A percentile compares a stretch with the other conserved stretches of the same genome.
These are phyloP conservation scores for Dipsacomyces acuminosporus DNA, from an alignment of 371 early-diverging fungal genomes.

Conservation along the genomic window DNA sequence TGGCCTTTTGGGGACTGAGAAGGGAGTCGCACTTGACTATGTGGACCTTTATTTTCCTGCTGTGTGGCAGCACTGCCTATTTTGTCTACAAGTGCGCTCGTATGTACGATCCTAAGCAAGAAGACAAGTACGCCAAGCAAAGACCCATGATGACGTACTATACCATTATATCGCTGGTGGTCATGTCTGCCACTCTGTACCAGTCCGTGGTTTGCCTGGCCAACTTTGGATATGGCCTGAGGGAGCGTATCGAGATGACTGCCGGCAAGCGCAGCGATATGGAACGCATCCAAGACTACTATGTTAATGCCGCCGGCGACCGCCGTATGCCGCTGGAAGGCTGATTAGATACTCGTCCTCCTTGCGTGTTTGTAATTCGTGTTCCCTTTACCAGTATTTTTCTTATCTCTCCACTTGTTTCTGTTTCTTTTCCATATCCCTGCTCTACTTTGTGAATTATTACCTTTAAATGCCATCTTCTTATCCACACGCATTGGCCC, in stretches of 20 bases:
- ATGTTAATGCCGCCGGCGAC: conserved; percentile 48
- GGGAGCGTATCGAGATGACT: conserved; percentile 47
- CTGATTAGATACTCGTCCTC: too few relatives aligned
- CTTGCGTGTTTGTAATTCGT: background rate
- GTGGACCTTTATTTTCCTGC: conserved; percentile 61
- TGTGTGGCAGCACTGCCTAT: conserved; percentile 69
- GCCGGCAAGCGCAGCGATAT: conserved; percentile 45
- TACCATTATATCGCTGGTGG: conserved; percentile 57
- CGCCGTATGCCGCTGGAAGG: conserved; percentile 48
- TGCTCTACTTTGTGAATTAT: too few relatives aligned
- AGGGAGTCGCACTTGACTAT: conserved; percentile 61
- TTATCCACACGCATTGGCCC: too few relatives aligned
- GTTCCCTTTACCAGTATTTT: too few relatives aligned
- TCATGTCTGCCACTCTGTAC: conserved; percentile 64
- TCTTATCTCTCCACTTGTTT: background rate
- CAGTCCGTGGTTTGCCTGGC: conserved; percentile 64
- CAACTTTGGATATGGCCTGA: conserved; percentile 83
- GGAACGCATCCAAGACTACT: conserved; percentile 48
- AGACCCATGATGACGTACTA: conserved; percentile 81
- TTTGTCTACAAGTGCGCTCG: conserved; percentile 81
- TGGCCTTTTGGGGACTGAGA: conserved; percentile 75
- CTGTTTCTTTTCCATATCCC: background rate
- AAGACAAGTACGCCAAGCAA: conserved; percentile 57
- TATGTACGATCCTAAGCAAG: conserved; percentile 64
- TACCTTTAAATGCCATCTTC: too few relatives aligned